phyloP scores from a whole-genome alignment of 768 basidiomycete genomes.

The Asterophora lycoperdoides region DNA sequence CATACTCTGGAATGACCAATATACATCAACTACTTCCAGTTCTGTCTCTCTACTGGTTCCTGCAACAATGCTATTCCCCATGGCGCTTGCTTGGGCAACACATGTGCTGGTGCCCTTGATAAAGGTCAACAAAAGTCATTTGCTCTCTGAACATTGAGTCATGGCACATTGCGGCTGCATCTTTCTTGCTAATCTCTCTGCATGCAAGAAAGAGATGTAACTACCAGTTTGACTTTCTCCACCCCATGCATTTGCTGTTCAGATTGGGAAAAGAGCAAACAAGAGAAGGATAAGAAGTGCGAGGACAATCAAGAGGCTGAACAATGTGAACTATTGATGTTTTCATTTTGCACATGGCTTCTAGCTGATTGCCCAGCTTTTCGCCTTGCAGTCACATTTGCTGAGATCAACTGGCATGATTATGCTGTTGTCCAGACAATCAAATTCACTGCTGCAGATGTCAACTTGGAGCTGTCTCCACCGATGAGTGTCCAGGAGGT shows the following conservation, averaged over 20 bases:
- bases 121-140: slow-evolving; percentile 47
- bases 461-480: slow-evolving; percentile 86
- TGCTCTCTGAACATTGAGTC: slow-evolving; percentile 30
- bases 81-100: slow-evolving; percentile 26
- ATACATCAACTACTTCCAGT: slow-evolving; percentile 54
- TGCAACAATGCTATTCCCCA: slow-evolving; percentile 39
- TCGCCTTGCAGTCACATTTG: slow-evolving; percentile 69
- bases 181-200: slow-evolving; percentile 82
- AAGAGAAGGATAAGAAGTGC: slow-evolving; percentile 80
- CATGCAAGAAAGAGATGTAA: slow-evolving; percentile 90
- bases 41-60: slow-evolving; percentile 43
- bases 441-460: slow-evolving; percentile 93
- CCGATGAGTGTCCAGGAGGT: too few species aligned
- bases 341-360: slow-evolving; percentile 4
- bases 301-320: slow-evolving; percentile 93
- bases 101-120: slow-evolving; percentile 45
- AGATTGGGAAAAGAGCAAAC: slow-evolving; percentile 86
- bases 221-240: slow-evolving; percentile 96
- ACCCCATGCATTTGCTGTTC: slow-evolving; percentile 93
- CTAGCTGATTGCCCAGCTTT: slow-evolving; percentile 10
- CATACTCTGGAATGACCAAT: slow-evolving; percentile 49
- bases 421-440: too few species aligned
- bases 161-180: slow-evolving; percentile 85
- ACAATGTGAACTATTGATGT: slow-evolving; percentile 55
- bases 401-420: slow-evolving; percentile 99